Evolutionary conservation across 1,284 basidiomycete species (phyloP).

Genomic region (Rhodotorula sp.): DNA sequence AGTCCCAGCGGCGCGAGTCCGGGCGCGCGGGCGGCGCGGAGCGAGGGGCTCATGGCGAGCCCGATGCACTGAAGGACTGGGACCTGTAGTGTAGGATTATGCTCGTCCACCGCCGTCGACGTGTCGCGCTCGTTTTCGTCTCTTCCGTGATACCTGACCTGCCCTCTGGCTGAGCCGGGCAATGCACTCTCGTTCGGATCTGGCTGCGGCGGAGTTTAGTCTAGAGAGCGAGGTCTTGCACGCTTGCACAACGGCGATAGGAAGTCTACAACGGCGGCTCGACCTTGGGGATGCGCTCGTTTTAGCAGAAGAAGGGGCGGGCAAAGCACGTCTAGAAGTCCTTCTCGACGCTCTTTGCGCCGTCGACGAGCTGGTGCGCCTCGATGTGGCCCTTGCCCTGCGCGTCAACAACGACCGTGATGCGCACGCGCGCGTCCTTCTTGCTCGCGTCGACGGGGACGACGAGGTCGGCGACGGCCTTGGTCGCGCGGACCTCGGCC

Average conservation of each 20-base stretch:
- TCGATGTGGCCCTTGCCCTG: slow-evolving; percentile 60
- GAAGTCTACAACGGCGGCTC: background rate
- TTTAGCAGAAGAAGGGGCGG: background rate
- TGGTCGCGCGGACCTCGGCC: slow-evolving; percentile 65
- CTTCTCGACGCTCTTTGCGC: slow-evolving; percentile 26
- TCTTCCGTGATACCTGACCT: no score
- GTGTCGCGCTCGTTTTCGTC: no score
- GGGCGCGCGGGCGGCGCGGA: background rate
- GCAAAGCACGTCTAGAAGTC: slow-evolving; percentile 15
- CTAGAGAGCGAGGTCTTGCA: no score
- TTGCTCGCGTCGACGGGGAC: slow-evolving; percentile 52
- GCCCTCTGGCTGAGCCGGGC: no score
- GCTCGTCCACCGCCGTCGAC: no score
- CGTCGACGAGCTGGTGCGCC: slow-evolving; percentile 53
- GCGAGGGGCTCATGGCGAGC: slow-evolving; percentile 28
- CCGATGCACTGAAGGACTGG: slow-evolving; percentile 13
- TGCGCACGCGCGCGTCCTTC: slow-evolving; percentile 33
- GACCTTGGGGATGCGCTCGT: background rate
- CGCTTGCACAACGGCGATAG: background rate
- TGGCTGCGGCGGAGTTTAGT: no score
- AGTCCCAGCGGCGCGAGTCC: background rate
- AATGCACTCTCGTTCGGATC: no score
- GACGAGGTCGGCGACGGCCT: slow-evolving; percentile 63
- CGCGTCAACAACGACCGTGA: slow-evolving; percentile 46
- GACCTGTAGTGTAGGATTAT: background rate